Conservation (phyloP, 768 basidiomycete genomes). For the Roridomyces roridus region DNA sequence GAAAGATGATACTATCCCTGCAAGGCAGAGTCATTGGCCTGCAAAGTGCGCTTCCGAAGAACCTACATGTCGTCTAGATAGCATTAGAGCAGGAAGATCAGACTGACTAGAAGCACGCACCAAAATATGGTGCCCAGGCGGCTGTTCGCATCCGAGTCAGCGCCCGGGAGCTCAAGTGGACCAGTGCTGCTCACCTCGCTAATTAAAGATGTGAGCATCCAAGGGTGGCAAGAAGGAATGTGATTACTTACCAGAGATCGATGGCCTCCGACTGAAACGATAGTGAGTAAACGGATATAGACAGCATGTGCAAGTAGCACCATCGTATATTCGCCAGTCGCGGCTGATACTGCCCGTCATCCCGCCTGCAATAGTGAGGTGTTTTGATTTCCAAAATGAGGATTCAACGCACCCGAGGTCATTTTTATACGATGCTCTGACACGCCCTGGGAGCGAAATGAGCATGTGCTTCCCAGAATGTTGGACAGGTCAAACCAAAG, state of each 20-base stretch:
- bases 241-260: conserved; percentile 61
- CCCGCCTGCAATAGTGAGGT: conserved; percentile 16
- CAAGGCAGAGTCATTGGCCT: conserved; percentile 25
- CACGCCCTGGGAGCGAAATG: conserved; percentile 50
- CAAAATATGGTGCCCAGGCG: conserved; percentile 67
- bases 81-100: conserved; percentile 26
- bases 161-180: neutral
- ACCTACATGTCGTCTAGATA: conserved; percentile 76
- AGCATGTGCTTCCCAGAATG: neutral
- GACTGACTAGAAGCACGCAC: neutral
- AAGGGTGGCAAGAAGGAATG: neutral
- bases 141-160: conserved; percentile 39
- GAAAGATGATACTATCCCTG: conserved; percentile 74
- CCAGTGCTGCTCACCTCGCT: conserved; percentile 37
- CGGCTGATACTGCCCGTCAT: conserved; percentile 32
- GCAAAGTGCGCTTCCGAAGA: conserved; percentile 50
- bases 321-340: conserved; percentile 55
- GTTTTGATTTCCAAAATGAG: neutral
- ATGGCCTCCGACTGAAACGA: conserved; percentile 58
- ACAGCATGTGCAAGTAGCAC: neutral
- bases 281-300: neutral
- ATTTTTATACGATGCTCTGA: conserved; percentile 76
- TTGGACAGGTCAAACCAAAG: conserved; percentile 38
- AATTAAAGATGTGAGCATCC: conserved; percentile 3
- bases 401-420: conserved; percentile 43